phyloP scores from a whole-genome alignment of 2,329 filamentous ascomycete species.

The Penicillium sp. region DNA sequence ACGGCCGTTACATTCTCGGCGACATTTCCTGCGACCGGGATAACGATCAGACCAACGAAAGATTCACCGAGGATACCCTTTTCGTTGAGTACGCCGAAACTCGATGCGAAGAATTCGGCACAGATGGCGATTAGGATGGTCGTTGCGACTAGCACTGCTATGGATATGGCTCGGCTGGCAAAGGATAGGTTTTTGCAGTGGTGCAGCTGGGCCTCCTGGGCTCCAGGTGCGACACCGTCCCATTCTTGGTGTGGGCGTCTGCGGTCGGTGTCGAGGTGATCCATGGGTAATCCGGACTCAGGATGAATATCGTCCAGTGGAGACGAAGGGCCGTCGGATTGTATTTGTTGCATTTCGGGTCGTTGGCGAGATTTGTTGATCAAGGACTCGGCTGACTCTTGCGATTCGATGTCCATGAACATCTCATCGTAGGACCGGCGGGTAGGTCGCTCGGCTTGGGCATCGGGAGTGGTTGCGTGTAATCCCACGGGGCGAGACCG shows the following conservation, averaged over 20 bases:
- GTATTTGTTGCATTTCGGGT: conserved; percentile 14
- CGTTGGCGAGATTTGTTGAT: neutral
- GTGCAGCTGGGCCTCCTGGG: neutral
- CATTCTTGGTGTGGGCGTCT: neutral
- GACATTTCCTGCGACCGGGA: conserved; percentile 73
- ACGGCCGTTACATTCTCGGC: conserved; percentile 73
- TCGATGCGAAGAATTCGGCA: conserved; percentile 69
- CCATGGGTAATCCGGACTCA: conserved; percentile 8
- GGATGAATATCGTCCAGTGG: conserved; percentile 1
- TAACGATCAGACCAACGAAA: conserved; percentile 71
- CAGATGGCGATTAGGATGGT: conserved; percentile 68
- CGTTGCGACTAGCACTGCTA: conserved; percentile 62
- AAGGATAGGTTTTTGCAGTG: conserved; percentile 1
- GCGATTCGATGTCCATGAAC: conserved; percentile 21
- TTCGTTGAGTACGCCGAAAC: conserved; percentile 64
- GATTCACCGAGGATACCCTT: conserved; percentile 60
- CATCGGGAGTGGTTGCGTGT: conserved; percentile 69
- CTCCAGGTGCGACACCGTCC: neutral
- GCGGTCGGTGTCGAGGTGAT: neutral
- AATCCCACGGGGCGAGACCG: conserved; percentile 57
- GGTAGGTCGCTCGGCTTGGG: conserved; percentile 16
- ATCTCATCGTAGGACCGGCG: conserved; percentile 6
- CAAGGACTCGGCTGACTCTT: neutral
- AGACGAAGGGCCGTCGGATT: conserved; percentile 1
- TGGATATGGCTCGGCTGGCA: conserved; percentile 5